Base-by-base conservation (phyloP, 2,329 filamentous ascomycete species). In the Eutypa lata region DNA sequence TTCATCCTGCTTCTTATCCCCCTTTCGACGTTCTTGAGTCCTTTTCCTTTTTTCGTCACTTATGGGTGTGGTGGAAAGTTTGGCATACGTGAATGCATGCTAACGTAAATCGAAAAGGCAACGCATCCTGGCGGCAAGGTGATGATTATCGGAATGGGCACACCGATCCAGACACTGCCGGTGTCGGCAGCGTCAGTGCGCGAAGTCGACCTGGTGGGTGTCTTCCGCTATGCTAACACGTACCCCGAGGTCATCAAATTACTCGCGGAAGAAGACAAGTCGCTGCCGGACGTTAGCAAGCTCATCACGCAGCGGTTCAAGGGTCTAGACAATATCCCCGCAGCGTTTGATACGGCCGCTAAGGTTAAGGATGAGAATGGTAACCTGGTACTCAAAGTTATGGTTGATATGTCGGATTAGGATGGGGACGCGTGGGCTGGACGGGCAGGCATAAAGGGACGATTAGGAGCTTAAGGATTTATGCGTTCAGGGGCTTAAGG, bases 221-320 rank as follows among this genome's bases (percentile, higher is more conserved):
- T 90, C 26, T 91, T 91, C 72, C 80, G 88, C 47, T 91, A 91
- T 61, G 86, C 86, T 19, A 89, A 91, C 71, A 88, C 87, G 0
- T 93, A 92, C 66, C 78, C 80, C 8, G 66, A 70, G 31, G 79
- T 76, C 51, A 80, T 83, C 53, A 67, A 76, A 53, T 69, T 83
- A 48, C 66, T 83, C 22, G 65, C 80, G 65, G 66, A 79, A 68
- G 69, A 66, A 26, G 73, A 77, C 19, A 69, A 72, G 3, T 68
- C 76, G 13, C 76, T 89, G 57, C 88, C 87, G 0, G 82, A 87
- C 57, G 76, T 92, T 54, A 76, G 77, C 22, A 84, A 82, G 67
- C 74, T 92, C 43, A 79, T 91, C 26, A 91, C 89, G 7, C 89
- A 92, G 66, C 76, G 83, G 7, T 88, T 83, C 67, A 76, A 73